A percentile compares a stretch with the other conserved stretches of the same genome.
These are phyloP conservation scores for Nakataea oryzae DNA, from an alignment of 2,329 filamentous ascomycete species.

Conservation along the genomic window DNA sequence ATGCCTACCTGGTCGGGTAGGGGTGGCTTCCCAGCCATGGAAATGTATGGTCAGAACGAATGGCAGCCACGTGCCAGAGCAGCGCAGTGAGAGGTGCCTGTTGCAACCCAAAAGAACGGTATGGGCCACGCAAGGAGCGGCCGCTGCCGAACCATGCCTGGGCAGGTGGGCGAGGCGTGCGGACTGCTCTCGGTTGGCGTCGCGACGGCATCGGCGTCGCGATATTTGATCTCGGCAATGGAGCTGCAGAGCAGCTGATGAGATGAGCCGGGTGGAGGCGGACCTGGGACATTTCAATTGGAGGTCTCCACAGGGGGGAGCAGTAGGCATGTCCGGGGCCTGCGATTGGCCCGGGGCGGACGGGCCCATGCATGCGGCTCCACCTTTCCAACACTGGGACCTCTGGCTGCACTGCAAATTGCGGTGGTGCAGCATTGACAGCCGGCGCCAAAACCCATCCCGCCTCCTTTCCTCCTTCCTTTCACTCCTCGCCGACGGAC, in stretches of 20 bases:
- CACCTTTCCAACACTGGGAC: not conserved
- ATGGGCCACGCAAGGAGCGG: not conserved
- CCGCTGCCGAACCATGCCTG: no score
- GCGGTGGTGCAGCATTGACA: not conserved
- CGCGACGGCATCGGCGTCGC: not conserved
- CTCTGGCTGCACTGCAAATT: not conserved
- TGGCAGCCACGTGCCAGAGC: not conserved
- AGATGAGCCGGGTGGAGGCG: not conserved
- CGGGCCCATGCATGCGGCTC: not conserved
- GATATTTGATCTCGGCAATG: not conserved
- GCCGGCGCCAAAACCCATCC: not conserved
- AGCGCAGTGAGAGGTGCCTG: not conserved
- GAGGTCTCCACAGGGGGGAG: not conserved
- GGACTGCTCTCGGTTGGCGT: not conserved
- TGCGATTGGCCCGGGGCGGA: not conserved
- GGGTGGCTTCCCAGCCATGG: not conserved
- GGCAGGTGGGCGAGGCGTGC: not conserved
- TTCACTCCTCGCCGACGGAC: slow-evolving; percentile 5
- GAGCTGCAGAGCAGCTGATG: not conserved
- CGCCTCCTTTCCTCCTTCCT: slow-evolving; percentile 2
- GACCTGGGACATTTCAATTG: not conserved
- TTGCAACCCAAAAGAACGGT: not conserved
- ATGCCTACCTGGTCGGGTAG: no score
- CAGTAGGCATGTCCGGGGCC: not conserved
- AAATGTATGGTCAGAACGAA: no score